Evolutionary conservation across 768 basidiomycete species (phyloP).

Genomic region (Boletales sp.): DNA sequence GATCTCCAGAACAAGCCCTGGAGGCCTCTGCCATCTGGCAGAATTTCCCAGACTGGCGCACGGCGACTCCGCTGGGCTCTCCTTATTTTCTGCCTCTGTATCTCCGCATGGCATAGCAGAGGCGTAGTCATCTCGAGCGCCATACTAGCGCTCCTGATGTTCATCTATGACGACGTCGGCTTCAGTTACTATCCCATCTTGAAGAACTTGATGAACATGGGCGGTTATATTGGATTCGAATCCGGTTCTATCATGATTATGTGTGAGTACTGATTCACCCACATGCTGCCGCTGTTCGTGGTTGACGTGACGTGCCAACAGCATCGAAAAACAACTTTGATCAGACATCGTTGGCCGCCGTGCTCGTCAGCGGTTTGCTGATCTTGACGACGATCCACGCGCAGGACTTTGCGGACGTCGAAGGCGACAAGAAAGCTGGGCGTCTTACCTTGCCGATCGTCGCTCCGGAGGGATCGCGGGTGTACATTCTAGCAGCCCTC

Average conservation of each 20-base stretch:
- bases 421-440: constrained; percentile 35
- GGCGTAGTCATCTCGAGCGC: constrained; percentile 29
- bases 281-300: too few species aligned
- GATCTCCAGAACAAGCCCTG: constrained; percentile 40
- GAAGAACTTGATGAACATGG: not conserved
- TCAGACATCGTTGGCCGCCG: constrained; percentile 15
- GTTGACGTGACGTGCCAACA: not conserved
- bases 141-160: constrained; percentile 11
- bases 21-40: constrained; percentile 41
- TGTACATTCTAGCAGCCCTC: constrained; percentile 16
- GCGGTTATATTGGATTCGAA: not conserved
- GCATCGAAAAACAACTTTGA: not conserved
- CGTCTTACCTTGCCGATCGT: constrained; percentile 40
- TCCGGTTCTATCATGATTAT: not conserved
- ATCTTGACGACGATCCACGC: constrained; percentile 31
- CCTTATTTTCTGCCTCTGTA: constrained; percentile 28
- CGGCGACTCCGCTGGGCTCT: constrained; percentile 34
- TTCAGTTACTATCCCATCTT: constrained; percentile 11
- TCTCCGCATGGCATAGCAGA: constrained; percentile 29
- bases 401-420: constrained; percentile 36
- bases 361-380: constrained; percentile 4
- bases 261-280: not conserved
- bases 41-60: constrained; percentile 33
- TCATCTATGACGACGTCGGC: constrained; percentile 35
- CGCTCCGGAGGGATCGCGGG: constrained; percentile 25